Conservation (phyloP, 2,329 filamentous ascomycete genomes). For the Ophioceras dolichostomum region DNA sequence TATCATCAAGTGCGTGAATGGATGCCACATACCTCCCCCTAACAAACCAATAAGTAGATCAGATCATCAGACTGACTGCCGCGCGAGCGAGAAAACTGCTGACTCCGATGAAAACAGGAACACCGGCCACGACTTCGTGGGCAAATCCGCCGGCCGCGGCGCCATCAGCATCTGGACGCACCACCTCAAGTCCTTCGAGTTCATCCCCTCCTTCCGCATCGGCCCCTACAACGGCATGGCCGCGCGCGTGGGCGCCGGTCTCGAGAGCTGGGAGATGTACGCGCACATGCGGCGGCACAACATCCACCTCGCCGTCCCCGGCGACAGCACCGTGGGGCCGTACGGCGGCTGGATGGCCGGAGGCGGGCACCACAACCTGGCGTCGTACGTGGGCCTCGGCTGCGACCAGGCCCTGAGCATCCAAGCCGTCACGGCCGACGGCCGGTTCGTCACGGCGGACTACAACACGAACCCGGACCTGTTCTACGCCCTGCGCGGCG, state of each 20-base stretch:
- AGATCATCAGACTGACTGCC: too few relatives aligned
- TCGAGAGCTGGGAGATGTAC: conserved; percentile 20
- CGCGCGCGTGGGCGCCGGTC: conserved; percentile 22
- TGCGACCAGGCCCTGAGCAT: conserved; percentile 37
- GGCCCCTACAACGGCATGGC: conserved; percentile 20
- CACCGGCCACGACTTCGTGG: conserved; percentile 33
- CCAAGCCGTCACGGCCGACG: conserved; percentile 32
- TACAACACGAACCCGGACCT: conserved; percentile 30
- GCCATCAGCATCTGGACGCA: conserved; percentile 37
- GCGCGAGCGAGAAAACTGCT: not conserved
- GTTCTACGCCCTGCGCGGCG: conserved; percentile 43
- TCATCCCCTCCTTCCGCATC: conserved; percentile 18
- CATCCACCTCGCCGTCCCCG: conserved; percentile 17
- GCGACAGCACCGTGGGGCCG: conserved; percentile 20
- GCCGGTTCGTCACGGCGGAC: conserved; percentile 27
- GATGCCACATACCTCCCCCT: not conserved
- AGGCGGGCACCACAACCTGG: conserved; percentile 34
- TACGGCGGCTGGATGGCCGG: conserved; percentile 38
- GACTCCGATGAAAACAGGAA: conserved; percentile 12
- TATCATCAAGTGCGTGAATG: conserved; percentile 21
- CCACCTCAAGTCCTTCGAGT: conserved; percentile 26
- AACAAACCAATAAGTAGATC: too few relatives aligned
- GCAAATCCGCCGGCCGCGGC: conserved; percentile 31
- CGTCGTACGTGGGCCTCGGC: conserved; percentile 32
- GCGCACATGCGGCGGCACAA: conserved; percentile 15